Evolutionary conservation across 164 flowering plant species (phyloP).

Genomic region (Berberis thunbergii): DNA sequence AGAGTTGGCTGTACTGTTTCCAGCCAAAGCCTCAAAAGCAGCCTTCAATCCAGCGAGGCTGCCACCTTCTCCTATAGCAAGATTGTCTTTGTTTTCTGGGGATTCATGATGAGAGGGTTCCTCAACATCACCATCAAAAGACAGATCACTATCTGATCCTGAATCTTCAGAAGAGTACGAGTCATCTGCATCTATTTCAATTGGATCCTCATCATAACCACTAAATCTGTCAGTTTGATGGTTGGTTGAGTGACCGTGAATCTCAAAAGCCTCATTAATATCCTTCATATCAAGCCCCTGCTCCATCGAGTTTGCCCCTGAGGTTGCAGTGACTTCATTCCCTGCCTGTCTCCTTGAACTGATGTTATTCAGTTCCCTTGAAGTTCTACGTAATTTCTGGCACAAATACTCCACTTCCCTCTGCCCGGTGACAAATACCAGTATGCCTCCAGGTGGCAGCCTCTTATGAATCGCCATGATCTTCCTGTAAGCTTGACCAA

Average conservation of each 20-base stretch:
- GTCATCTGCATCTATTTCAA: slow-evolving; percentile 31
- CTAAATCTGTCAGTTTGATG: slow-evolving; percentile 48
- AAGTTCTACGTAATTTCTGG: slow-evolving; percentile 60
- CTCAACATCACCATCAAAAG: slow-evolving; percentile 22
- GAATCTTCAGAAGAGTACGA: slow-evolving; percentile 38
- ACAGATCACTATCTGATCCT: slow-evolving; percentile 56
- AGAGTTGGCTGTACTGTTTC: slow-evolving; percentile 20
- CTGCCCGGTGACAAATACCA: slow-evolving; percentile 95
- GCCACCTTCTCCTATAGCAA: slow-evolving; percentile 30
- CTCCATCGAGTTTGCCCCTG: slow-evolving; percentile 21
- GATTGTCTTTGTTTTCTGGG: slow-evolving; percentile 16
- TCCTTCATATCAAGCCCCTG: slow-evolving; percentile 44
- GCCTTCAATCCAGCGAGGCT: slow-evolving; percentile 56
- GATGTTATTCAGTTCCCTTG: slow-evolving; percentile 29
- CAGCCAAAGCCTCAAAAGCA: slow-evolving; percentile 72
- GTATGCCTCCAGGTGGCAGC: slow-evolving; percentile 89
- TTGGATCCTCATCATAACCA: slow-evolving; percentile 42
- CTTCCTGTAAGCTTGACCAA: slow-evolving; percentile 87
- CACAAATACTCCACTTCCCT: slow-evolving; percentile 90
- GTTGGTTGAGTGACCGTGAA: slow-evolving; percentile 19
- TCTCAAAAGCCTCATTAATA: slow-evolving; percentile 70
- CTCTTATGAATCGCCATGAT: slow-evolving; percentile 79
- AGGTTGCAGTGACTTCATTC: slow-evolving; percentile 15
- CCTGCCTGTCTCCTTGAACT: slow-evolving; percentile 13
- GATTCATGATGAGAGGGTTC: slow-evolving; percentile 12